These are phyloP conservation scores for Dothistroma septosporum DNA, from an alignment of 2,329 filamentous ascomycete genomes.

Conservation along the genomic window DNA sequence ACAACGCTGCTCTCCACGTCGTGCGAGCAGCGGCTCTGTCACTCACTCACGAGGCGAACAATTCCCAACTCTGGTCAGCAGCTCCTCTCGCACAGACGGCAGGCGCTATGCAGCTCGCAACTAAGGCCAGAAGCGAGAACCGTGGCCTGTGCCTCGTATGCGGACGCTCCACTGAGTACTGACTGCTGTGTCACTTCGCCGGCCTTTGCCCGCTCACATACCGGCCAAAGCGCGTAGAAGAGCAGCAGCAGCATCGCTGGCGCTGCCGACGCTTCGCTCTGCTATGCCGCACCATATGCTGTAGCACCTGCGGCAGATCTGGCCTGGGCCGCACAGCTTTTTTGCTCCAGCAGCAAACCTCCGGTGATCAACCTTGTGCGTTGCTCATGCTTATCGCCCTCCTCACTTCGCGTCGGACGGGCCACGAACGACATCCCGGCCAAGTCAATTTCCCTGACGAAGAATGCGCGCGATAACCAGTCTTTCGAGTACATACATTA, in stretches of 20 bases:
- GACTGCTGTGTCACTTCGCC: conserved; percentile 14
- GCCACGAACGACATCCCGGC: background rate
- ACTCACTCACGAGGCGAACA: background rate
- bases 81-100: background rate
- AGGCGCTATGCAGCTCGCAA: background rate
- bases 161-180: background rate
- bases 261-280: conserved; percentile 6
- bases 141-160: conserved; percentile 8
- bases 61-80: background rate
- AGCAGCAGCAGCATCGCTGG: conserved; percentile 4
- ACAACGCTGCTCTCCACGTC: background rate
- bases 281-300: conserved; percentile 8
- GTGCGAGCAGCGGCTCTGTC: conserved; percentile 1
- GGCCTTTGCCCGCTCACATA: conserved; percentile 12
- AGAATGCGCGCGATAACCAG: conserved; percentile 2
- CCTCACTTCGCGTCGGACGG: background rate
- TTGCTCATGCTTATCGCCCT: background rate
- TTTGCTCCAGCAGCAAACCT: conserved; percentile 13
- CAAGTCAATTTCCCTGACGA: conserved; percentile 1
- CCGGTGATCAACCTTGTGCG: conserved; percentile 8
- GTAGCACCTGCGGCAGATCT: background rate
- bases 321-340: conserved; percentile 7
- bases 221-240: conserved; percentile 4
- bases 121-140: conserved; percentile 1
- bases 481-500: background rate